Conservation (phyloP, 129 eudicot species). For the Escallonia rubra region DNA sequence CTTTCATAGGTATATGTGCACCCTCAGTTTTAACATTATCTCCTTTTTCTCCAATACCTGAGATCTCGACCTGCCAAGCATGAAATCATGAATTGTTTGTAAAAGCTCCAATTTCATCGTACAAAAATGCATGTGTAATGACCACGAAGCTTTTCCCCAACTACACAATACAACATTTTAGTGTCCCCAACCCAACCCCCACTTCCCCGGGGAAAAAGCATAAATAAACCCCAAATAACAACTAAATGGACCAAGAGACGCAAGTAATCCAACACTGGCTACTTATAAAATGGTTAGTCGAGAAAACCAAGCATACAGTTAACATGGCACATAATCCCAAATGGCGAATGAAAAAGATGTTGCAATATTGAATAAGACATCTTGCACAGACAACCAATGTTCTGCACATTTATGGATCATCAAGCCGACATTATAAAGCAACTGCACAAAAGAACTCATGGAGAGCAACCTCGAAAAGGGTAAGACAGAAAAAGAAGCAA, state of each 20-base stretch:
- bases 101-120: too few relatives aligned
- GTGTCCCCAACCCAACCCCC: too few relatives aligned
- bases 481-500: conserved; percentile 1
- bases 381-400: neutral
- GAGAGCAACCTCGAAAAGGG: neutral
- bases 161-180: too few relatives aligned
- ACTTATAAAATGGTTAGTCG: neutral
- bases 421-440: too few relatives aligned
- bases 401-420: too few relatives aligned
- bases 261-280: neutral
- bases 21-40: conserved; percentile 40
- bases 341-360: too few relatives aligned
- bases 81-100: neutral
- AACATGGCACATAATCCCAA: neutral
- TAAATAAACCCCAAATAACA: too few relatives aligned
- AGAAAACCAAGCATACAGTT: neutral
- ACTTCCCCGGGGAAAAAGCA: too few relatives aligned
- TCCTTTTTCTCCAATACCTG: conserved; percentile 55
- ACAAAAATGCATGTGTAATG: too few relatives aligned
- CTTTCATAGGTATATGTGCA: conserved; percentile 46
- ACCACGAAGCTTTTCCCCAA: too few relatives aligned
- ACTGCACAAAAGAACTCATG: too few relatives aligned
- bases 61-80: conserved; percentile 68
- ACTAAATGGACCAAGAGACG: neutral
- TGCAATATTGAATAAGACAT: neutral